Base-by-base conservation (phyloP, 176 grass and related monocot species). In the Alloteropsis semialata region DNA sequence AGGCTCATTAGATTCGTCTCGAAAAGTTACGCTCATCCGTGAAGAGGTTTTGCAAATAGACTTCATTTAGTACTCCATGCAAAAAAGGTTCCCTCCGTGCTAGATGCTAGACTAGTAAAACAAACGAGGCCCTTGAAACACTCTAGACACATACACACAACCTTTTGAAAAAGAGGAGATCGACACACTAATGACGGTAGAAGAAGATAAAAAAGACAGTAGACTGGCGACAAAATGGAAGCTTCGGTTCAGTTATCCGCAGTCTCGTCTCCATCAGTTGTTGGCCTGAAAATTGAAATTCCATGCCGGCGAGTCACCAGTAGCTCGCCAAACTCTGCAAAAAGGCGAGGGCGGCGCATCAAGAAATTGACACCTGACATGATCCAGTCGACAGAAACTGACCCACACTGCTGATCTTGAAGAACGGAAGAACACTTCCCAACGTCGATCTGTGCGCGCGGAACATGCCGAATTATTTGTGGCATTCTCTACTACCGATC, bases 321-420 rank as follows among this genome's bases (percentile, higher is more conserved):
- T 81, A 81, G 82, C 15, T 89, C 70, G 43, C 70, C 87, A 60
- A 69, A 80, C 82, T 42, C 70, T 19, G 21, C 64, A 32, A 44
- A 84, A 84, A 61, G 51, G 30, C 15, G 14, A 53, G 1, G 44
- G 77, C 8, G 38, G 2, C 60, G 15, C 50, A 71, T 82, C 16
- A 82, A 60, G 38, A 82, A 72, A 70, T 72, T 28, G 53, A 56
- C 66, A 45, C 38, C 50, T 13, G 32, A 65, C 57, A 65, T 3
- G 21, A 34, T 30, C 66, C 65, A 19, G 29, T 45, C 6, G 13
- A 28, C 18, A 42, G 37, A 78, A 27, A 18, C 2, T 16, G 60
- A 77, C 0, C 5, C 75, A 3, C 10, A 10, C 2, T 36, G 19
- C 77, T 33, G 43, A 62, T 59, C 75, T 46, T 24, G 0, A 5